These are phyloP conservation scores for Agarophyton chilense DNA, from an alignment of 23 red algal species.

Conservation along the genomic window DNA sequence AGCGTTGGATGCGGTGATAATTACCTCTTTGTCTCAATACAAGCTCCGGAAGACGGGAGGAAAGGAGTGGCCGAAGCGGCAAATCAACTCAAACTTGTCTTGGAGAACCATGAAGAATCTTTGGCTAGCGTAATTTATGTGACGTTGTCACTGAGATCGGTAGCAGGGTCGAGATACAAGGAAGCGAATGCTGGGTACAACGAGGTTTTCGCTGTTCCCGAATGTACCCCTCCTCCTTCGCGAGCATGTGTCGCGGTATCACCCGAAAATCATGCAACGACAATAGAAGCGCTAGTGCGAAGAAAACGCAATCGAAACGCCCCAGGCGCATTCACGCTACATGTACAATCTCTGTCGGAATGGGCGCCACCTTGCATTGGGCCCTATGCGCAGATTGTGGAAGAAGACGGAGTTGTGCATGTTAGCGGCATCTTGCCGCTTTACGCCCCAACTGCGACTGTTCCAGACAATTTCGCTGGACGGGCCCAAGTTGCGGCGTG, in stretches of 20 bases:
- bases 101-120: slow-evolving; percentile 26
- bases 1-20: slow-evolving; percentile 35
- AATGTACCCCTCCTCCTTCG: slow-evolving; percentile 64
- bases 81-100: slow-evolving; percentile 11
- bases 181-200: slow-evolving; percentile 78
- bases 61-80: slow-evolving; percentile 31
- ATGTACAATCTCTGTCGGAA: slow-evolving; percentile 94
- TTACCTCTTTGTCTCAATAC: slow-evolving; percentile 42
- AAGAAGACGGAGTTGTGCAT: slow-evolving; percentile 60
- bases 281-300: slow-evolving; percentile 72
- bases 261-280: slow-evolving; percentile 18
- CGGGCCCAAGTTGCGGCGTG: slow-evolving; percentile 48
- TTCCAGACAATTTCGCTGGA: slow-evolving; percentile 43
- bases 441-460: slow-evolving; percentile 57
- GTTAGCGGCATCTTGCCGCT: slow-evolving; percentile 84
- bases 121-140: slow-evolving; percentile 50
- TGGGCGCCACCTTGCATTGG: slow-evolving; percentile 99
- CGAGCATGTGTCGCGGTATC: slow-evolving; percentile 74
- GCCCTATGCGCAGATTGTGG: slow-evolving; percentile 83
- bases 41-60: slow-evolving; percentile 17
- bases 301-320: not conserved
- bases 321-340: slow-evolving; percentile 48
- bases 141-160: slow-evolving; percentile 28
- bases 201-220: slow-evolving; percentile 54
- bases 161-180: slow-evolving; percentile 53